Base-by-base conservation (phyloP, 495 filamentous ascomycete species). In the Trichoderma virens region DNA sequence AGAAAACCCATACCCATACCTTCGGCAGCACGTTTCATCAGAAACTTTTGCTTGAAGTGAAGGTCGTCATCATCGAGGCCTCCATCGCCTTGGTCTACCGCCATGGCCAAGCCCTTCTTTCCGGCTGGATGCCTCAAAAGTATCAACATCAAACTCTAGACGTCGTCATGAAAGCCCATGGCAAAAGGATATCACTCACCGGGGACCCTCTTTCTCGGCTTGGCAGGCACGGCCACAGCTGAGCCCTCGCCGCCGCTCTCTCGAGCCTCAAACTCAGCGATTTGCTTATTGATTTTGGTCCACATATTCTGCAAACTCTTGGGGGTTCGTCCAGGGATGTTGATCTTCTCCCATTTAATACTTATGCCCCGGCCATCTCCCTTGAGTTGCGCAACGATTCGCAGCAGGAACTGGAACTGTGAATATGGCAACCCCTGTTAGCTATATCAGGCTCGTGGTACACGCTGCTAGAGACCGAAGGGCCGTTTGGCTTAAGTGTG, bases 321-420 rank as follows among this genome's bases (percentile, higher is more conserved):
- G 27, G 31, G 11, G 3, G 71, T 73, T 20, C 74, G 73, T 7
- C 72, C 74, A 1, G 69, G 65, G 9, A 72, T 47, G 0, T 45
- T 43, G 8, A 72, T 20, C 0, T 62, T 11, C 0, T 45, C n/a
- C 30, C 47, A 70, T 0, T 34, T 47, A 0, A 73, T 39, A 25
- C 61, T 47, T 0, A 72, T 39, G 28, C 61, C 65, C 6, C 65
- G 60, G 14, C 67, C 65, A 7, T 54, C 66, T 9, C 60, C 51
- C 6, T 59, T 41, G 14, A 69, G 11, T 13, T 66, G 61, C 20
- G 63, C 65, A 25, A 76, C 41, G 28, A 68, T 62, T 56, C 70
- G 70, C 31, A 76, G 56, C n/a, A 79, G 63, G 28, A 78, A 66
- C 2, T 64, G 60, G n/a, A 69, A 38, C 77, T 79, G 27, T 41